Conservation (phyloP, 2,329 filamentous ascomycete genomes). For the Raffaelea deltoideospora region DNA sequence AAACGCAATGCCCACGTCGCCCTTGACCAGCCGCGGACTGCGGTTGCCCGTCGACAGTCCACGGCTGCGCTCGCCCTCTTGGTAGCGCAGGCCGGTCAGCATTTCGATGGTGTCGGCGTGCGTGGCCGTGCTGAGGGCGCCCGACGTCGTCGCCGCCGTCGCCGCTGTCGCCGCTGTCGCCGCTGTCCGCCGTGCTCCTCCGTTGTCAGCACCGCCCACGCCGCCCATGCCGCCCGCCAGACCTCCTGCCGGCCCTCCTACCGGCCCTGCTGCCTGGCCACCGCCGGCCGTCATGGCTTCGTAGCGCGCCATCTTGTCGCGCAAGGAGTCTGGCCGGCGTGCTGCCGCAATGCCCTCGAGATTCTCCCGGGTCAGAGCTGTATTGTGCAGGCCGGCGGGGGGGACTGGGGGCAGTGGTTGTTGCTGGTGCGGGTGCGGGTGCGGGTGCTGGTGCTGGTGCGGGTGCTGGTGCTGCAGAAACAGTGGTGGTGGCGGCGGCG, state of each 20-base stretch:
- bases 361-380: constrained; percentile 63
- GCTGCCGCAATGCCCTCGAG: constrained; percentile 57
- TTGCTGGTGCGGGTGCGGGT: background rate
- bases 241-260: background rate
- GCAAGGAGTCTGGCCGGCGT: constrained; percentile 57
- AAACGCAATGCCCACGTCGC: constrained; percentile 76
- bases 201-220: background rate
- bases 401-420: too few species aligned
- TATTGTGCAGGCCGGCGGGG: constrained; percentile 40
- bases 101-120: constrained; percentile 86
- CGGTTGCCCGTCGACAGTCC: constrained; percentile 78
- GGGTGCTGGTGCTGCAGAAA: constrained; percentile 32
- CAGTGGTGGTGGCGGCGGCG: background rate
- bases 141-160: background rate
- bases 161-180: background rate
- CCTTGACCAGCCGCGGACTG: constrained; percentile 67
- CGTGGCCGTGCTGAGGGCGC: constrained; percentile 21
- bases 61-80: constrained; percentile 74
- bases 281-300: constrained; percentile 31
- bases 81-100: constrained; percentile 75
- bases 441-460: too few species aligned
- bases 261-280: background rate
- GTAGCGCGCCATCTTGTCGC: constrained; percentile 73
- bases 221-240: background rate
- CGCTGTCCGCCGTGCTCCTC: too few species aligned